Base-by-base conservation (phyloP, 1,284 basidiomycete genomes). In the Tilletia indica region DNA sequence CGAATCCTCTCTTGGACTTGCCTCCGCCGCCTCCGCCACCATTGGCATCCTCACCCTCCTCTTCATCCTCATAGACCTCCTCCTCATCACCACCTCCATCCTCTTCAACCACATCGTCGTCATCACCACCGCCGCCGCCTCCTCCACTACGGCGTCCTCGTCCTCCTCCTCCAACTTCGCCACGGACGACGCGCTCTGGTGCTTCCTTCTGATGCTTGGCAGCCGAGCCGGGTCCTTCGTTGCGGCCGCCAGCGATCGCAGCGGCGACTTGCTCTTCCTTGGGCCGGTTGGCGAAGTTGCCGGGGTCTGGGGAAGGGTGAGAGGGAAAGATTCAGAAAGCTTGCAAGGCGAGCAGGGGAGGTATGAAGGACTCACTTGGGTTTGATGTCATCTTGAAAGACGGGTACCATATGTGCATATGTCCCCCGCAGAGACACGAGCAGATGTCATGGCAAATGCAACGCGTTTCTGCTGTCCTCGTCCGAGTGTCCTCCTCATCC, bases 141-240 rank as follows among this genome's bases (percentile, higher is more conserved):
- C 45, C 45, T 11, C 48, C 48, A 36, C 25, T 21, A 31, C 25
- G 16, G 8, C 14, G 42, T 16, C 5, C 12, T 4, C n/a, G 36
- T 4, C 34, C 19, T 6, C 21, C 42, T 5, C 48, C 42, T 3
- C 34, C 66, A 25, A 19, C 66, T 5, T 34, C 31, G 31, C 61
- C 25, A 34, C 19, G 21, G 34, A 47, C 36, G 11, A 51, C 11
- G n/a, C 16, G 14, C 3, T 68, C 45, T 0, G 49, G 25, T 2
- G 42, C 66, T n/a, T 45, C 66, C 66, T 68, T 48, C 14, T 12
- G 9, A 25, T 68, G 42, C 61, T 64, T 64, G 61, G 14, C 61
- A 16, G 61, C 61, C 3, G 61, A 39, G 61, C 61, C 61, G 3
- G 61, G 34, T 42, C 61, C 61, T 38, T 38, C 34, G 36, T 21